A percentile compares a stretch with the other conserved stretches of the same genome.
Evolutionary conservation across 768 basidiomycete species (phyloP).

Genomic region (Rhizopogon rudus): DNA sequence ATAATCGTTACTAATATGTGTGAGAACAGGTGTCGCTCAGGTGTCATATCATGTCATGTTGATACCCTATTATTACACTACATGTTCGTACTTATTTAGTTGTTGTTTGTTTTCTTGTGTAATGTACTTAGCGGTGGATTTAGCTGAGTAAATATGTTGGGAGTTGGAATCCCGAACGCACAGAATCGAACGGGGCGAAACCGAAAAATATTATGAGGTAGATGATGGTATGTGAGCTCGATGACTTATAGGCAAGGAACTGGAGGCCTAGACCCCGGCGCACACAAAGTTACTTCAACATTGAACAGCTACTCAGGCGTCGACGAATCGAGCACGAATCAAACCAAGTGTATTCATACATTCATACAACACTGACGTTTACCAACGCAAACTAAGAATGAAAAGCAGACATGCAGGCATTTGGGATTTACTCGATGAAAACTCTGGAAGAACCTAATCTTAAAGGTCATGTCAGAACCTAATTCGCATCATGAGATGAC

Average conservation of each 20-base stretch:
- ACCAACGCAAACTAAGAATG: background rate
- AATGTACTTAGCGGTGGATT: too few relatives aligned
- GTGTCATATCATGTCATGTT: background rate
- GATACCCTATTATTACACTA: background rate
- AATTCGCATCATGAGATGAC: background rate
- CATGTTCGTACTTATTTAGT: too few relatives aligned
- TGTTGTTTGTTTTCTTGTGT: too few relatives aligned
- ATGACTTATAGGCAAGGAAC: too few relatives aligned
- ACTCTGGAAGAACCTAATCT: background rate
- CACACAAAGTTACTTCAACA: too few relatives aligned
- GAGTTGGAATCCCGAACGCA: too few relatives aligned
- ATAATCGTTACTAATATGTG: too few relatives aligned
- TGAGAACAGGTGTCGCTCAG: too few relatives aligned
- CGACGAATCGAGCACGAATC: background rate
- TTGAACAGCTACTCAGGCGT: background rate
- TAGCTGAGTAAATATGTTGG: too few relatives aligned
- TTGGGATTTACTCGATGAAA: background rate
- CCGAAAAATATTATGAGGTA: too few relatives aligned
- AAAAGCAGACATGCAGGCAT: background rate
- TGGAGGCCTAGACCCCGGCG: too few relatives aligned
- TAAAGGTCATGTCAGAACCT: background rate
- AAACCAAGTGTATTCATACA: background rate
- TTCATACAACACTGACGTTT: background rate
- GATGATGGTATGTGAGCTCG: background rate
- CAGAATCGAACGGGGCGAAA: too few relatives aligned